Evolutionary conservation across 2,329 filamentous ascomycete species (phyloP).

Genomic region (Colletotrichum sp.): DNA sequence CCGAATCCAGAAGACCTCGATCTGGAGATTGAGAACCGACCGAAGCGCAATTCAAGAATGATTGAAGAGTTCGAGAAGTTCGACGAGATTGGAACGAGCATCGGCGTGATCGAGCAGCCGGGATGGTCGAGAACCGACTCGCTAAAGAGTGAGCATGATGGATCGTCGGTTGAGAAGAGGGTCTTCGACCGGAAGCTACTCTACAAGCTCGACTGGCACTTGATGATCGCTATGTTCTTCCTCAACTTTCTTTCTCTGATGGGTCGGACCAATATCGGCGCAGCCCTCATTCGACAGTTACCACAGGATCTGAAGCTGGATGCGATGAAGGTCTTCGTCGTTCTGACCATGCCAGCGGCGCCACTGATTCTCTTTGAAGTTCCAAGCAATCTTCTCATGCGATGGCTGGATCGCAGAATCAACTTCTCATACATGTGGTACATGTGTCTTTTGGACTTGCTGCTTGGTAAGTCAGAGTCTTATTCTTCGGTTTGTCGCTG

Average conservation of each 20-base stretch:
- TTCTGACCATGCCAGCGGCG: conserved; percentile 20
- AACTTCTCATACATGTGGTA: conserved; percentile 22
- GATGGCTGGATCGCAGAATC: conserved; percentile 12
- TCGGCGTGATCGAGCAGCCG: not conserved
- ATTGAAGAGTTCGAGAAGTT: not conserved
- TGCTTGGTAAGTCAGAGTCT: conserved; percentile 9
- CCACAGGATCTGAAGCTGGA: conserved; percentile 27
- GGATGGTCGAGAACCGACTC: not conserved
- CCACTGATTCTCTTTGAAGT: conserved; percentile 22
- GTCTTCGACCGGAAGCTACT: conserved; percentile 31
- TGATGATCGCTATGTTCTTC: conserved; percentile 30
- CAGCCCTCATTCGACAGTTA: conserved; percentile 26
- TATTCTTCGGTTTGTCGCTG: fast-evolving
- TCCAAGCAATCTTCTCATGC: conserved; percentile 26
- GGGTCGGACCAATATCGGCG: conserved; percentile 29
- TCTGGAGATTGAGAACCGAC: not conserved
- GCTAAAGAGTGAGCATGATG: not conserved
- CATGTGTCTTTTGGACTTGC: conserved; percentile 23
- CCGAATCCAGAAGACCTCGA: not conserved
- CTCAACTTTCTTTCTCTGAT: conserved; percentile 31
- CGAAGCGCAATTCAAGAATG: not conserved
- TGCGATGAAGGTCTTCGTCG: conserved; percentile 25
- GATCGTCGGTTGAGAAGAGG: not conserved
- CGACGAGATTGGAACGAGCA: not conserved
- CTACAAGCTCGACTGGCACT: conserved; percentile 23